Evolutionary conservation across 2,329 filamentous ascomycete genomes (phyloP), one percentile per base, ranked within the genome.

Genomic region (Volutella citrinella): DNA sequence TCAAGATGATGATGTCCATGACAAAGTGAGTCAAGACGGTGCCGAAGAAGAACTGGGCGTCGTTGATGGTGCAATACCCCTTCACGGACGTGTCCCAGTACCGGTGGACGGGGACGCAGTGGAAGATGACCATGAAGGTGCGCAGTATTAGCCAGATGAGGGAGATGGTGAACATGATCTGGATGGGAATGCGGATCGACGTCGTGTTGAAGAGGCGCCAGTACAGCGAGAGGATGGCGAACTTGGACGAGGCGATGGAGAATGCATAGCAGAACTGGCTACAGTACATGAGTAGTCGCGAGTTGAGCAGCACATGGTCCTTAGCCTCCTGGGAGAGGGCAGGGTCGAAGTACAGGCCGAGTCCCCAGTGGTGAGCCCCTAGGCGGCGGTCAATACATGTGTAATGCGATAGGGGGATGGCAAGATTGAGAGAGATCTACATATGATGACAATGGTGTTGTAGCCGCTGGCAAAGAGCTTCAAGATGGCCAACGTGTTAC

Each of bases 51-150:
- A 58, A 61, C 3, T 53, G 49, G 0, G 43, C 37, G 20, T 54
- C 55, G 15, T 60, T 51, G 32, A 63, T 60, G 10, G 35, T 46
- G 38, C 61, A 65, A 1, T 36, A 34, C 0, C 46, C 50, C n/a
- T 49, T 43, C 8, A 38, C 22, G 5, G 63, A 52, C 0, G 40
- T 36, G 10, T 57, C 51, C 61, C 60, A 64, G 22, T 58, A 62
- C 2, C 48, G 51, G 5, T 57, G 52, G 2, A 63, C 45, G 0
- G 61, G 61, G 9, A 57, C 22, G 27, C 60, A 64, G 22, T 58
- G 54, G 28, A 63, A 62, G 3, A 58, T 51, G 3, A 52, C 52
- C 23, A 61, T 45, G 31, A 61, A 57, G 1, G 53, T 58, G 10
- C 55, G 35, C 7, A 57, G 36, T 4, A 42, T 46, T 4, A 57